Evolutionary conservation across 768 basidiomycete species (phyloP).

Genomic region (Termitomyces sp.): DNA sequence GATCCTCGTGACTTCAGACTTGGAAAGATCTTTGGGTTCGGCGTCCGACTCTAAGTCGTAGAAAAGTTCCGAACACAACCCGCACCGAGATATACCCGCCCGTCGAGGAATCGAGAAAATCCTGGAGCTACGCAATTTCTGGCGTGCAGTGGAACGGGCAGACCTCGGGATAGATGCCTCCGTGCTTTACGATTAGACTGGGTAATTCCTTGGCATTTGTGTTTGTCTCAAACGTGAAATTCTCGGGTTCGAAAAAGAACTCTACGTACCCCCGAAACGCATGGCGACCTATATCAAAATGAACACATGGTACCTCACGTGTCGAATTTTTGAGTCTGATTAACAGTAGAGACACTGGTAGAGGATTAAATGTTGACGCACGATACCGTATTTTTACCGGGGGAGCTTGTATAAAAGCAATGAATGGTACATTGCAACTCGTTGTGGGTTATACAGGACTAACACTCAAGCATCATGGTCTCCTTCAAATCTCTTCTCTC

Average conservation of each 20-base stretch:
- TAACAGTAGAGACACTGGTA: background rate
- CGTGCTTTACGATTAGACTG: background rate
- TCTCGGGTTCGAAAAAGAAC: background rate
- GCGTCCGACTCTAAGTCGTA: background rate
- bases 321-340: background rate
- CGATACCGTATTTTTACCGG: background rate
- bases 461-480: conserved; percentile 2
- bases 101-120: background rate
- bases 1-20: background rate
- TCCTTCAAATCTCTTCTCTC: conserved; percentile 11
- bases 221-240: background rate
- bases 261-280: background rate
- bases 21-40: background rate
- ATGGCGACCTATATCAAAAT: background rate
- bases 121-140: background rate
- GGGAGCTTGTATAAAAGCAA: background rate
- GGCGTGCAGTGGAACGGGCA: background rate
- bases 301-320: background rate
- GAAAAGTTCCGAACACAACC: background rate
- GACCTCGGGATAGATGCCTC: background rate
- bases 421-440: background rate
- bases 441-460: background rate
- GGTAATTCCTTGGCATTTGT: background rate
- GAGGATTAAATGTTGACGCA: background rate
- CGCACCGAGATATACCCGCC: background rate